Evolutionary conservation across 768 basidiomycete genomes (phyloP), one percentile per base, ranked within the genome.

Genomic region (Scleroderma citrinum): DNA sequence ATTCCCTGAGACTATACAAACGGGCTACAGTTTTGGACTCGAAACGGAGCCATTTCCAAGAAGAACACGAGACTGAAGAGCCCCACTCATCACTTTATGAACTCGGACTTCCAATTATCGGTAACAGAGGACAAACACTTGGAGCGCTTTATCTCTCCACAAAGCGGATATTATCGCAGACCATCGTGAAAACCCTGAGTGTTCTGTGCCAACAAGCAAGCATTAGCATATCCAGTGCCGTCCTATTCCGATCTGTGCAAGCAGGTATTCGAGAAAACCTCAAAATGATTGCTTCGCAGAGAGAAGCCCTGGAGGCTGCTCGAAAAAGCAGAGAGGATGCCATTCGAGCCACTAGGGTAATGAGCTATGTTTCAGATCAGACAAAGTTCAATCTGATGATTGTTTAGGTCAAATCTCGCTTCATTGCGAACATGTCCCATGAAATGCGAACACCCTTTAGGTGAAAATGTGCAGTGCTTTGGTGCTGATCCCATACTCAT

Each of bases 391-490:
- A 32, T 12, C 17, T 23, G 44, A 46, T 47, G 34, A 8, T 29
- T 39, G 32, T 49, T 1, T 53, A 86, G 83, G 85, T 84, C 62
- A 87, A 87, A 67, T 85, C 83, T 59, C 86, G 85, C 56, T 87
- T 87, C 57, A 63, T 86, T 51, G 83, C 84, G 5, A 80, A 83
- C 6, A 87, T 87, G 84, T 84, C 81, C 55, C 86, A 87, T 54
- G 85, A 88, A 60, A 68, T 88, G 48, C 72, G 86, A 46, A 88
- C 86, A 0, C 86, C 86, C 1, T 87, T 88, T 64, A 85, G 82
- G 82, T 42, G 12, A 3, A 35, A 5, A 35, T 81, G 54, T n/a
- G 46, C 32, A 10, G 14, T 16, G 20, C 2, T 11, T 17, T 41
- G 30, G 26, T 44, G 19, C 5, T 29, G 10, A 35, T 16, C 37